A percentile compares a stretch with the other conserved stretches of the same genome.
These are phyloP conservation scores for Salvia splendens DNA, from an alignment of 257 asterid species.

Conservation along the genomic window DNA sequence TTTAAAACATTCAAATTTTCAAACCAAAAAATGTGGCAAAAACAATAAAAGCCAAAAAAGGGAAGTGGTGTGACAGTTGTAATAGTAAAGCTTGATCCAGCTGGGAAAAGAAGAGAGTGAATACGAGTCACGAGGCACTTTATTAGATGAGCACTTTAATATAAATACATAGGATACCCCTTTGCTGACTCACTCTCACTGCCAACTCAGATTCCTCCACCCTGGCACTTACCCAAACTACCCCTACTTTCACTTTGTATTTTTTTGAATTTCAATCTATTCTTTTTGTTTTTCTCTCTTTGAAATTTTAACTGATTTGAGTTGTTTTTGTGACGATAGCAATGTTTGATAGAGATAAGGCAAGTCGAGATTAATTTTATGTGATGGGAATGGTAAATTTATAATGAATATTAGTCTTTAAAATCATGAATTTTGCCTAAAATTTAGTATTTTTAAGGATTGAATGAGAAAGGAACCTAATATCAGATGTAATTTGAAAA, in stretches of 20 bases:
- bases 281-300: too few species aligned
- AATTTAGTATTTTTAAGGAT: too few species aligned
- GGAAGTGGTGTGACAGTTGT: constrained; percentile 6
- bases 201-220: constrained; percentile 24
- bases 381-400: too few species aligned
- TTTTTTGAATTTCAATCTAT: too few species aligned
- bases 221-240: constrained; percentile 34
- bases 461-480: too few species aligned
- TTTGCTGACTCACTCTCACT: constrained; percentile 4
- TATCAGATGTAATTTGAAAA: too few species aligned
- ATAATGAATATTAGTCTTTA: too few species aligned
- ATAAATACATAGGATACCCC: constrained; percentile 21
- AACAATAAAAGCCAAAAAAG: not conserved
- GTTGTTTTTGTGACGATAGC: too few species aligned
- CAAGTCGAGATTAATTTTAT: too few species aligned
- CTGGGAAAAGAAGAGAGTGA: constrained; percentile 24
- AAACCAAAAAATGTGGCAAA: not conserved
- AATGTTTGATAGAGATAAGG: too few species aligned
- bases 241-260: not conserved
- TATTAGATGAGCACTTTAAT: not conserved
- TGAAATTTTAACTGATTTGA: too few species aligned
- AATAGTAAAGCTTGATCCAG: constrained; percentile 29
- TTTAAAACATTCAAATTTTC: not conserved
- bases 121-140: constrained; percentile 33
- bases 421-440: too few species aligned